Evolutionary conservation across 2,329 filamentous ascomycete genomes (phyloP).

Genomic region (Fusarium drepaniforme): DNA sequence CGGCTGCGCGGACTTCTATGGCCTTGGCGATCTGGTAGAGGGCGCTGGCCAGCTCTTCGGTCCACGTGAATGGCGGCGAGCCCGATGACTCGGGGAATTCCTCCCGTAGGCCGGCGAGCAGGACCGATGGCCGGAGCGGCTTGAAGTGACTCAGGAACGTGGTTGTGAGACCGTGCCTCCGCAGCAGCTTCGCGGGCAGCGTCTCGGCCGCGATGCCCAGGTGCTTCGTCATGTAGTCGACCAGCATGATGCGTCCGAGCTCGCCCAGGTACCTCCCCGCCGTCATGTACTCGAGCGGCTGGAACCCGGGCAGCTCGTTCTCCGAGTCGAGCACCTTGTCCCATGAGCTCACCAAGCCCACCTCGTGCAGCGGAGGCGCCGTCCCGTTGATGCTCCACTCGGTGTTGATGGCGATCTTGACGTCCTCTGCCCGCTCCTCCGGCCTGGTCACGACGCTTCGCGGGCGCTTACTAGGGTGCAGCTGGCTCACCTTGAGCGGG

Average conservation of each 20-base stretch:
- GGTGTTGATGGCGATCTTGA: conserved; percentile 83
- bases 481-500: conserved; percentile 71
- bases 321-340: conserved; percentile 75
- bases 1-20: conserved; percentile 79
- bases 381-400: conserved; percentile 87
- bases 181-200: conserved; percentile 67
- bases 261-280: conserved; percentile 83
- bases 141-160: conserved; percentile 79
- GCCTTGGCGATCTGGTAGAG: conserved; percentile 77
- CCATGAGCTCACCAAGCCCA: conserved; percentile 77
- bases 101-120: conserved; percentile 60
- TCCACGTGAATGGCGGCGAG: conserved; percentile 70
- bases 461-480: conserved; percentile 74
- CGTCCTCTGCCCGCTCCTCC: conserved; percentile 59
- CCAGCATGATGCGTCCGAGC: conserved; percentile 76
- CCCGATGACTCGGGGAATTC: conserved; percentile 65
- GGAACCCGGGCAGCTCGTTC: conserved; percentile 80
- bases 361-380: conserved; percentile 72
- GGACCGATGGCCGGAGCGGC: conserved; percentile 60
- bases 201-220: conserved; percentile 54
- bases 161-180: conserved; percentile 75
- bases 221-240: conserved; percentile 70
- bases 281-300: conserved; percentile 88
- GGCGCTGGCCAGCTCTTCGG: conserved; percentile 66
- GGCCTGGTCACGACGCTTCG: conserved; percentile 62